Percentiles rank a stretch among this genome's conserved stretches.
These are phyloP conservation scores for Eucalyptus curtisii DNA, from an alignment of 345 rosid species.

Conservation along the genomic window DNA sequence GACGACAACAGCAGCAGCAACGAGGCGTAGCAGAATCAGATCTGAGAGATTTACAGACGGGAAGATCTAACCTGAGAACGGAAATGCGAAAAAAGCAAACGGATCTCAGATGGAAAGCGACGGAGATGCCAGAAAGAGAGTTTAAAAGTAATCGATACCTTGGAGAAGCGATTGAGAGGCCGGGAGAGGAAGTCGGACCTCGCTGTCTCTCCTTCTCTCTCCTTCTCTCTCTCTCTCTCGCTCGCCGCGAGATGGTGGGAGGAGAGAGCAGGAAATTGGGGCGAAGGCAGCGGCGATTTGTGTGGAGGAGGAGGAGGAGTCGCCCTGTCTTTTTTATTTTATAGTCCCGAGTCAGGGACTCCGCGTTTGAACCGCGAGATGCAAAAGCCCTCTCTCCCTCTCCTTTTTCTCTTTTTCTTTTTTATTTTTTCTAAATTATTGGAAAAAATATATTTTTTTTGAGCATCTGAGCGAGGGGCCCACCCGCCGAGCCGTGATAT, in stretches of 20 bases:
- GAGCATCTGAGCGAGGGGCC: neutral
- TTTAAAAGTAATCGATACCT: neutral
- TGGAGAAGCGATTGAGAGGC: neutral
- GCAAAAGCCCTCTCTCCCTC: neutral
- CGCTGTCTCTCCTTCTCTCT: neutral
- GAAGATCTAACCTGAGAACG: neutral
- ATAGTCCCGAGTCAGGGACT: neutral
- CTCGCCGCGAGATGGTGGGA: neutral
- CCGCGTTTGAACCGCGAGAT: neutral
- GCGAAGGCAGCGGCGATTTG: neutral
- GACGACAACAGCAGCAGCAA: neutral
- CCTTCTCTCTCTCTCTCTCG: neutral
- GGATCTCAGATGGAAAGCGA: neutral
- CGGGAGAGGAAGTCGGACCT: neutral
- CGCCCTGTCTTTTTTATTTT: neutral
- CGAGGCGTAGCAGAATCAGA: neutral
- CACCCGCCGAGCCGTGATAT: neutral
- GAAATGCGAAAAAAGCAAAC: neutral
- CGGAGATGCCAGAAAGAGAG: neutral
- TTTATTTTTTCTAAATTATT: neutral
- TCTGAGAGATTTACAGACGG: neutral
- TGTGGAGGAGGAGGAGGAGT: neutral
- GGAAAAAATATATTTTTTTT: neutral
- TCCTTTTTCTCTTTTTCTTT: neutral
- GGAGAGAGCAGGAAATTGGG: neutral